Percentiles rank a stretch among this genome's conserved stretches.
phyloP scores from a whole-genome alignment of 148 eudicot species.

The Rhododendron ovatum region DNA sequence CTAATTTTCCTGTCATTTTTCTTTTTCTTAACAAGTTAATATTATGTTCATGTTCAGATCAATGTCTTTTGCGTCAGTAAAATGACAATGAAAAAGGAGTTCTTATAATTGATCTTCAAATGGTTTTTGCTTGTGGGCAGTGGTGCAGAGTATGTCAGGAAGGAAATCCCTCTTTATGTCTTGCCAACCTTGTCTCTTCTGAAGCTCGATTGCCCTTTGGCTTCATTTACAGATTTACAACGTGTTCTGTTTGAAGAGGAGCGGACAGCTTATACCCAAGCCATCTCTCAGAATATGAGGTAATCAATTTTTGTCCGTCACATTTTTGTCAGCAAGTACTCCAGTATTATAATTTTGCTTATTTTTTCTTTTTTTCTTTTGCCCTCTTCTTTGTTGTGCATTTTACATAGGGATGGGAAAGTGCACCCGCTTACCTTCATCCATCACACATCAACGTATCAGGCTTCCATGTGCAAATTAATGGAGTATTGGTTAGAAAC shows the following conservation, averaged over 20 bases:
- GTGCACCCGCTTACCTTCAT: slow-evolving; percentile 90
- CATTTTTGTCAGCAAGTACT: not conserved
- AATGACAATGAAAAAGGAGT: not conserved
- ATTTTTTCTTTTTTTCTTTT: not conserved
- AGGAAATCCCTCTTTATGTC: slow-evolving; percentile 86
- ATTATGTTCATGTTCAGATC: not conserved
- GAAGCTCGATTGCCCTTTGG: slow-evolving; percentile 71
- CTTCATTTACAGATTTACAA: slow-evolving; percentile 79
- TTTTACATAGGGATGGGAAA: slow-evolving; percentile 63
- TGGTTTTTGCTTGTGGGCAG: slow-evolving; percentile 45
- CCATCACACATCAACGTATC: slow-evolving; percentile 97
- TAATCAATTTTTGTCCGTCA: slow-evolving; percentile 11
- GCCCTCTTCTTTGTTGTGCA: not conserved
- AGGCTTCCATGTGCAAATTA: slow-evolving; percentile 96
- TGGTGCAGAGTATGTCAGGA: slow-evolving; percentile 87
- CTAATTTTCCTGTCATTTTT: not conserved
- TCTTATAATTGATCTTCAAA: slow-evolving; percentile 9
- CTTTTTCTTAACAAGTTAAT: not conserved
- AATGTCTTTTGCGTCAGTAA: not conserved
- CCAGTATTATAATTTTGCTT: not conserved
- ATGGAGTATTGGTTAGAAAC: slow-evolving; percentile 87
- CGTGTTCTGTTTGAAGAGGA: slow-evolving; percentile 83
- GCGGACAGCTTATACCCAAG: slow-evolving; percentile 79
- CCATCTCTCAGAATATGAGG: slow-evolving; percentile 76
- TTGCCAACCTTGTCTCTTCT: slow-evolving; percentile 70